Conservation (phyloP, 768 basidiomycete species). For the Harrya chromipes region DNA sequence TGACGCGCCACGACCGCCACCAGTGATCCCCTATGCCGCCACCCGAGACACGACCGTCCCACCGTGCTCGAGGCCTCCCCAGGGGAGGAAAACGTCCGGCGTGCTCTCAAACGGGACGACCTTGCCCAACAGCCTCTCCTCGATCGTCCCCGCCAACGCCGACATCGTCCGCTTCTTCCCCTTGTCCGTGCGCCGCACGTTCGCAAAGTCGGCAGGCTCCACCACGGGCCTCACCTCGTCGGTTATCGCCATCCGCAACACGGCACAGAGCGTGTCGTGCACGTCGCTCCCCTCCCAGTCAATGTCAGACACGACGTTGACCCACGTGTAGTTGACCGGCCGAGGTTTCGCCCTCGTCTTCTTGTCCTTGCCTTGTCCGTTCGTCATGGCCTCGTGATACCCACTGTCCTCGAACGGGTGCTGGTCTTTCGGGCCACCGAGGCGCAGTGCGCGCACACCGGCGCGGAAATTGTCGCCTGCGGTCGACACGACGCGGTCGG, state of each 20-base stretch:
- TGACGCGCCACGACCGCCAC: background rate
- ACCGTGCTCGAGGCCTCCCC: constrained; percentile 30
- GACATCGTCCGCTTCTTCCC: constrained; percentile 24
- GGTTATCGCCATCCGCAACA: constrained; percentile 37
- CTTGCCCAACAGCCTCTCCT: constrained; percentile 23
- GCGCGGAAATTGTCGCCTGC: constrained; percentile 72
- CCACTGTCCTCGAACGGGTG: constrained; percentile 25
- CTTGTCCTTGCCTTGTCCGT: constrained; percentile 25
- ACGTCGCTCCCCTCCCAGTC: constrained; percentile 83
- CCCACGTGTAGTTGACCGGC: constrained; percentile 76
- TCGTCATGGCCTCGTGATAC: constrained; percentile 21
- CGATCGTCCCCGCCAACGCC: constrained; percentile 11
- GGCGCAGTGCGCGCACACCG: constrained; percentile 59
- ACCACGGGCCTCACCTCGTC: constrained; percentile 31
- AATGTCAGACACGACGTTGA: constrained; percentile 75
- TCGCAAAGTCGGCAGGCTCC: constrained; percentile 21
- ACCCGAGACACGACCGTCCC: constrained; percentile 37
- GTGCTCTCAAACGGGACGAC: constrained; percentile 36
- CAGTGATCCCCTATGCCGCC: constrained; percentile 18
- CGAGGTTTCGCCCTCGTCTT: constrained; percentile 34
- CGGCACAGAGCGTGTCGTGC: constrained; percentile 44
- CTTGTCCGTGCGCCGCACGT: constrained; percentile 20
- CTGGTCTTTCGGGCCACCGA: constrained; percentile 28
- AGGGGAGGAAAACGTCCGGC: constrained; percentile 27
- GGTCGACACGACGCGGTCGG: constrained; percentile 61